A percentile compares a stretch with the other conserved stretches of the same genome.
Evolutionary conservation across 1,284 basidiomycete genomes (phyloP).

Genomic region (Chalciporus piperatoides): DNA sequence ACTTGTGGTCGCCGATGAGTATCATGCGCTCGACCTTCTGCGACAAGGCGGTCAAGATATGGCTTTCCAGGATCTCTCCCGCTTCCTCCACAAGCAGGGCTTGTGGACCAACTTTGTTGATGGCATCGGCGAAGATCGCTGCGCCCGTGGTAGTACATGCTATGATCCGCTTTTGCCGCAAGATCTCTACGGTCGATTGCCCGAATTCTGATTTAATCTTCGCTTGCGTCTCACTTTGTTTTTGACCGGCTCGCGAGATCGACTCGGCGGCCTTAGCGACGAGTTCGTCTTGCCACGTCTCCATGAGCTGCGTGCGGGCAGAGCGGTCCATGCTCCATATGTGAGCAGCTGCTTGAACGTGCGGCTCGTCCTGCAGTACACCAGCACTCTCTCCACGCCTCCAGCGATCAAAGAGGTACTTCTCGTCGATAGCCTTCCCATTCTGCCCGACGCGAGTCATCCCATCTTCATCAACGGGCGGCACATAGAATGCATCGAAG

Average conservation of each 20-base stretch:
- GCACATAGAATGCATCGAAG: conserved; percentile 45
- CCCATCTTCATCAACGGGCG: conserved; percentile 41
- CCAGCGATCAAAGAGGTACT: conserved; percentile 52
- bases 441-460: conserved; percentile 34
- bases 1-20: conserved; percentile 71
- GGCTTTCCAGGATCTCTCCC: conserved; percentile 66
- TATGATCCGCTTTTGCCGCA: conserved; percentile 53
- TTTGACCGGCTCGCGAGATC: conserved; percentile 35
- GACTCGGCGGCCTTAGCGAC: conserved; percentile 35
- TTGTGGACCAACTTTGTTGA: conserved; percentile 43
- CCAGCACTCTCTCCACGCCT: conserved; percentile 40
- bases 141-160: conserved; percentile 67
- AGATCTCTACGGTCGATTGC: conserved; percentile 35
- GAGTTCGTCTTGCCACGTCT: conserved; percentile 43
- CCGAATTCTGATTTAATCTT: conserved; percentile 38
- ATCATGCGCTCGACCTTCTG: conserved; percentile 48
- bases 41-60: conserved; percentile 56
- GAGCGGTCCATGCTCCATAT: conserved; percentile 45
- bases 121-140: conserved; percentile 50
- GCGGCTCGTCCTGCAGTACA: conserved; percentile 30
- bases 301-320: conserved; percentile 32
- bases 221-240: conserved; percentile 43
- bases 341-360: conserved; percentile 23
- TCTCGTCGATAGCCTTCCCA: conserved; percentile 33
- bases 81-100: conserved; percentile 66